A percentile compares a stretch with the other conserved stretches of the same genome.
Conservation (phyloP, 1,284 basidiomycete species). For the Ceratobasidium sp. region DNA sequence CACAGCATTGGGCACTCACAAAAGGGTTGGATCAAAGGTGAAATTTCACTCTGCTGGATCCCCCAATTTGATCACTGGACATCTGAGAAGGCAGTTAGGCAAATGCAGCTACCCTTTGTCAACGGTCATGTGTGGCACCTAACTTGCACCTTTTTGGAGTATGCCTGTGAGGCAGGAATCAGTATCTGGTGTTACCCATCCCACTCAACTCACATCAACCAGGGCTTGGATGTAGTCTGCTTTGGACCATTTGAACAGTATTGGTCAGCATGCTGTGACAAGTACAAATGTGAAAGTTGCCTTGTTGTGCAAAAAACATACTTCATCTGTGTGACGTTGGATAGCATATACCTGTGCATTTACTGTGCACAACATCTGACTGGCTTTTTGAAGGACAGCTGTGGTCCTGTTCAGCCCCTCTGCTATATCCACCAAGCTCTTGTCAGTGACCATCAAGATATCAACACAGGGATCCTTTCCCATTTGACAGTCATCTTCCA, state of each 20-base stretch:
- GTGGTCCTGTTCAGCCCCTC: slow-evolving; percentile 20
- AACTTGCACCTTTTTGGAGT: slow-evolving; percentile 48
- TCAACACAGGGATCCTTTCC: too few relatives aligned
- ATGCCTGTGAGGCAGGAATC: slow-evolving; percentile 48
- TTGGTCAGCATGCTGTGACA: slow-evolving; percentile 30
- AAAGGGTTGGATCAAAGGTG: slow-evolving; percentile 46
- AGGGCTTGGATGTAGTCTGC: slow-evolving; percentile 41
- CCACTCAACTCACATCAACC: slow-evolving; percentile 45
- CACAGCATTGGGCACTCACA: slow-evolving; percentile 43
- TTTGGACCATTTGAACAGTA: slow-evolving; percentile 26
- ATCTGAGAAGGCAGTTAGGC: slow-evolving; percentile 48
- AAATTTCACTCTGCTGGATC: slow-evolving; percentile 48
- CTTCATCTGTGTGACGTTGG: slow-evolving; percentile 42
- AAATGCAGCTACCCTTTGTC: slow-evolving; percentile 47
- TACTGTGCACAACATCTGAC: slow-evolving; percentile 5
- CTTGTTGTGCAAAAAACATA: slow-evolving; percentile 44
- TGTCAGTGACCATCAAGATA: too few relatives aligned
- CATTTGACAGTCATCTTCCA: too few relatives aligned
- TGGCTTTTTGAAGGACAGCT: slow-evolving; percentile 29
- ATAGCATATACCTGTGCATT: slow-evolving; percentile 6
- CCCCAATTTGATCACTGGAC: slow-evolving; percentile 50
- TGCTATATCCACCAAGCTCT: too few relatives aligned
- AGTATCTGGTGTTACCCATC: slow-evolving; percentile 52
- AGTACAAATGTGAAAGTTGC: slow-evolving; percentile 41
- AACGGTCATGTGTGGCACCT: slow-evolving; percentile 55